Conservation (phyloP, 2,329 filamentous ascomycete genomes). For the Aspergillus floridensis region DNA sequence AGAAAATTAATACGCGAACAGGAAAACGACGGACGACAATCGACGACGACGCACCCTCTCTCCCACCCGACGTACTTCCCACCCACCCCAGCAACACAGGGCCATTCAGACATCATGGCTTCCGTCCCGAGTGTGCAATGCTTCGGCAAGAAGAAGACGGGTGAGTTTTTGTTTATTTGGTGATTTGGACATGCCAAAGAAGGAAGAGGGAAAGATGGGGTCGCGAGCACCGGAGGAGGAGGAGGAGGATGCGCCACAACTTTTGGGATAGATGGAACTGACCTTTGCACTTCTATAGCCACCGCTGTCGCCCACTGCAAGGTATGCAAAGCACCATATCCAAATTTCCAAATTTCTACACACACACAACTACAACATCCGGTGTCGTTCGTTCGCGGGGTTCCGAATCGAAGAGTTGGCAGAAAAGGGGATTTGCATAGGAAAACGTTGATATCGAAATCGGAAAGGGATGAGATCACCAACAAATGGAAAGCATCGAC, state of each 20-base stretch:
- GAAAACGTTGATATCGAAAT: not conserved
- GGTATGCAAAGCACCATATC: constrained; percentile 51
- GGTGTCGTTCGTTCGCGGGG: not conserved
- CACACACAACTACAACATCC: not conserved
- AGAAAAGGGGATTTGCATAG: not conserved
- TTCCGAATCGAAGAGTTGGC: not conserved
- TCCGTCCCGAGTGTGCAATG: constrained; percentile 83
- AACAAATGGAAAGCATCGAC: not conserved
- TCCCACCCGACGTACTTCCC: constrained; percentile 13
- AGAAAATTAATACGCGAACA: constrained; percentile 15
- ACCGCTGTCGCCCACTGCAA: constrained; percentile 91
- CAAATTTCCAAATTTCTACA: constrained; percentile 1
- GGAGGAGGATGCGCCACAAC: not conserved
- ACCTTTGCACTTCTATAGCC: constrained; percentile 51
- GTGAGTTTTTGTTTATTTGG: constrained; percentile 34
- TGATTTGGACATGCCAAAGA: not conserved
- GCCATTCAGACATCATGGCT: constrained; percentile 63
- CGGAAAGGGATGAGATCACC: not conserved
- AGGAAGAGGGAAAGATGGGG: not conserved
- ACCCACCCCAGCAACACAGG: constrained; percentile 30
- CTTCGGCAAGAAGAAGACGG: constrained; percentile 98
- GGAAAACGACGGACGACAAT: constrained; percentile 29
- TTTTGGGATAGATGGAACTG: constrained; percentile 4
- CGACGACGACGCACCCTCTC: constrained; percentile 31
- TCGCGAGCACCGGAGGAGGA: not conserved